Evolutionary conservation across 805 yeast genomes (phyloP), one percentile per base, ranked within the genome.

Genomic region (Myxozyma udenii): DNA sequence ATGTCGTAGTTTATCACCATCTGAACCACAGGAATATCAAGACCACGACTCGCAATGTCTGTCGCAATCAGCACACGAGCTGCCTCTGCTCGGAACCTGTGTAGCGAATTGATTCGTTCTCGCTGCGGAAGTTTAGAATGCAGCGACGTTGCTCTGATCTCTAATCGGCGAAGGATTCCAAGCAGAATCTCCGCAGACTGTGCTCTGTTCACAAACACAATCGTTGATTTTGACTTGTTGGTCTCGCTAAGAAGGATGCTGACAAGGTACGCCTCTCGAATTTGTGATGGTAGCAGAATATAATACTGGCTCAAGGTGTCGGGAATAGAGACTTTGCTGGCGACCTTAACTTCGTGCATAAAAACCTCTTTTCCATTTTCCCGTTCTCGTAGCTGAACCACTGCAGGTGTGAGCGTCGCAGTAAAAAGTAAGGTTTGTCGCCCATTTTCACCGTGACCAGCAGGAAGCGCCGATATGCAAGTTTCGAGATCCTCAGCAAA

Each of bases 1-100:
- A 93, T 80, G 64, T 93, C 98, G 64, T 79, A 93, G 66, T 93
- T 93, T 23, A 93, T 71, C 23, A 93, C 98, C 61, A 93, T 74
- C 64, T 84, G 91, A 2, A 93, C 98, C 6, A 81, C 76, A 9
- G 98, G 98, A 50, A 93, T 93, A 76, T 93, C 98, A 59, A 93
- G 77, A 68, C 98, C 98, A 79, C 98, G 81, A 25, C 96, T 84
- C 1, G 96, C 98, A 21, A 93, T 97, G 68, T 93, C 98, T 0
- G 99, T 93, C 5, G 98, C 96, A 16, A 93, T 83, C 49, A 93
- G 71, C 1, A 93, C 87, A 42, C 95, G 78, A 0, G 98, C 98
- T 2, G 96, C 97, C 49, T 87, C 85, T 0, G 98, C 97, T 64
- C 91, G 79, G 71, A 93, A 93, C 63, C 98, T 75, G 59, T 90